These are phyloP conservation scores for Cryptococcus sp. DNA, from an alignment of 1,284 basidiomycete genomes.

Conservation along the genomic window DNA sequence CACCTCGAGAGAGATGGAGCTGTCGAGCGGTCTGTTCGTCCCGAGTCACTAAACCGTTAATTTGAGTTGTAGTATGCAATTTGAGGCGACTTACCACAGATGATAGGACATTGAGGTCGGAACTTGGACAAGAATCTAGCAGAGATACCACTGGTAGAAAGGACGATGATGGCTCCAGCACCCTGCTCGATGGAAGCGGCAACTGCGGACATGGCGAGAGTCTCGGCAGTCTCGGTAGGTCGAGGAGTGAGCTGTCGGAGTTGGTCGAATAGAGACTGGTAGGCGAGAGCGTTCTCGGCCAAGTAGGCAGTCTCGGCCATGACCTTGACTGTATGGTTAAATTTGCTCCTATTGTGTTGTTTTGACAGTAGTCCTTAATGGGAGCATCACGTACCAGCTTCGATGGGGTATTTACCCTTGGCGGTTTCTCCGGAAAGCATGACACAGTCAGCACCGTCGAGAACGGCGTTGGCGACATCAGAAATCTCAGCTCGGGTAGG, in stretches of 20 bases:
- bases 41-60: constrained; percentile 94
- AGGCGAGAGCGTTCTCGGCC: constrained; percentile 88
- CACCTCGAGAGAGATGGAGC: constrained; percentile 93
- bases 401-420: constrained; percentile 88
- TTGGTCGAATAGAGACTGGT: constrained; percentile 87
- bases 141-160: constrained; percentile 95
- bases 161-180: constrained; percentile 88
- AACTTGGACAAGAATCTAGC: constrained; percentile 97
- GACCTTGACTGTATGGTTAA: constrained; percentile 78
- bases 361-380: too few species aligned
- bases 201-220: constrained; percentile 87
- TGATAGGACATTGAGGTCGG: constrained; percentile 87
- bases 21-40: constrained; percentile 94
- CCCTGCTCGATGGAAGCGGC: constrained; percentile 91
- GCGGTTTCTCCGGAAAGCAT: constrained; percentile 98
- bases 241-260: constrained; percentile 70
- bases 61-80: too few species aligned
- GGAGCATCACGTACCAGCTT: constrained; percentile 70
- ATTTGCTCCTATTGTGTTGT: too few species aligned
- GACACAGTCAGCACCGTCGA: constrained; percentile 96
- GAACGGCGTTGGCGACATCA: constrained; percentile 95
- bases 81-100: constrained; percentile 70
- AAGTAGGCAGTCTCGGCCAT: constrained; percentile 98
- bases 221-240: constrained; percentile 89
- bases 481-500: constrained; percentile 96